Evolutionary conservation across 352 stramenopile genomes (phyloP), one percentile per base, ranked within the genome.

Genomic region (Globisporangium echinulatum): DNA sequence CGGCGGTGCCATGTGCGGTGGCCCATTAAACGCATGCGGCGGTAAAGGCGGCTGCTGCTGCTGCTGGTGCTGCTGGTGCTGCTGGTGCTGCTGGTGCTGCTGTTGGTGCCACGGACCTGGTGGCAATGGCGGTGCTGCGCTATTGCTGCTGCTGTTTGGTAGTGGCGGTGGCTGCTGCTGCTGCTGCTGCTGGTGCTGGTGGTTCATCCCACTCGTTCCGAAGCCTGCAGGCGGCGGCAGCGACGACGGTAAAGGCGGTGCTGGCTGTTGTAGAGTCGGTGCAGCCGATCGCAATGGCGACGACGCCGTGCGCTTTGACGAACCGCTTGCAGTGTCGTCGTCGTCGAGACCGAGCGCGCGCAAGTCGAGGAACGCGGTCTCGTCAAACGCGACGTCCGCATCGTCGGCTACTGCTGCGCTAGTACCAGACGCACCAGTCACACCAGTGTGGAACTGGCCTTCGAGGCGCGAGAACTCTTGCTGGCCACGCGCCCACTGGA

Each of bases 401-500:
- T 80, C 79, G 51, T 87, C 75, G 36, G 77, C 49, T n/a, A 8
- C 58, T 33, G 33, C 40, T 60, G 60, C 15, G 25, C 25, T 25
- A 25, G 25, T 25, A 25, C 25, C 25, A 25, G 25, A 25, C 25
- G 25, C 25, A 25, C 25, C 25, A 25, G 25, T 25, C 25, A 25
- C 25, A 25, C 25, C 25, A 25, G 25, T 25, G 25, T 80, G 67
- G 46, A 82, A 84, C 62, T 79, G 69, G 46, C 74, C 67, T 51
- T 87, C 77, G 5, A 89, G 58, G 51, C 78, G 68, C 17, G 81
- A 88, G 44, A 90, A 91, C 49, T 84, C 70, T 43, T 90, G 71
- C 56, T 92, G 82, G 4, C 85, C 82, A 51, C 82, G 73, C 3
- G 85, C 80, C 85, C 85, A 94, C 63, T 88, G 88, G 25, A 92